Percentiles rank a stretch among this genome's conserved stretches.
These are phyloP conservation scores for Starmerella vaccinii DNA, from an alignment of 805 yeast species.

Conservation along the genomic window DNA sequence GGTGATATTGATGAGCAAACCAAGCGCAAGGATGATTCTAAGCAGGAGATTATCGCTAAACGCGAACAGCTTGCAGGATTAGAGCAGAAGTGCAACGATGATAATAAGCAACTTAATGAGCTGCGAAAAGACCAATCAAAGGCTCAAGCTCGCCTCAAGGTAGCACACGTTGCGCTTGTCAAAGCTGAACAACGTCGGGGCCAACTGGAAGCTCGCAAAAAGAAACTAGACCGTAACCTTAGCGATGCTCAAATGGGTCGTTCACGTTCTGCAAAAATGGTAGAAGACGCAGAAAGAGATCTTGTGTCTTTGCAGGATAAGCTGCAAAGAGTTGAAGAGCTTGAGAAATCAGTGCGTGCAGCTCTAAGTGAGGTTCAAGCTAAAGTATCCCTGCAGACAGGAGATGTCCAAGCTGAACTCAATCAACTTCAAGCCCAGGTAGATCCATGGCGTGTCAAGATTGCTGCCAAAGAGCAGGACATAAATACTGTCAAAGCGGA, in stretches of 20 bases:
- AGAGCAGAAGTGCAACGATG: background rate
- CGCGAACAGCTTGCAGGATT: conserved; percentile 16
- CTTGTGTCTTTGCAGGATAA: conserved; percentile 34
- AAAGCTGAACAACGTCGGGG: conserved; percentile 68
- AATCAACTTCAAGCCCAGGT: conserved; percentile 51
- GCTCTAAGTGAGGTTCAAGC: conserved; percentile 54
- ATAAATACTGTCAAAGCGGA: conserved; percentile 55
- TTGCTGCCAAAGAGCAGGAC: conserved; percentile 36
- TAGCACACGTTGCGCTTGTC: conserved; percentile 49
- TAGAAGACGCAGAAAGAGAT: conserved; percentile 34
- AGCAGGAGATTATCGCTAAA: conserved; percentile 19
- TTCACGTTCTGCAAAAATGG: conserved; percentile 28
- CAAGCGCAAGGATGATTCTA: conserved; percentile 32
- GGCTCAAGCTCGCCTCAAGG: conserved; percentile 28
- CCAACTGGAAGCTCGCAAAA: conserved; percentile 44
- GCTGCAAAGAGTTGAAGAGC: conserved; percentile 37
- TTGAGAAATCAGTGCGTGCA: conserved; percentile 37
- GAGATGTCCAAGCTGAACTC: conserved; percentile 54
- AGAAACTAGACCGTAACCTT: conserved; percentile 17
- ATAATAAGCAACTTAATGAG: conserved; percentile 3
- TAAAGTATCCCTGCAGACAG: conserved; percentile 64
- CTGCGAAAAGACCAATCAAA: conserved; percentile 29
- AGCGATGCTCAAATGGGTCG: conserved; percentile 38
- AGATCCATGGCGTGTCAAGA: conserved; percentile 71
- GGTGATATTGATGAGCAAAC: conserved; percentile 29